These are phyloP conservation scores for Monosporozyma siamensis DNA, from an alignment of 805 yeast species.

Conservation along the genomic window DNA sequence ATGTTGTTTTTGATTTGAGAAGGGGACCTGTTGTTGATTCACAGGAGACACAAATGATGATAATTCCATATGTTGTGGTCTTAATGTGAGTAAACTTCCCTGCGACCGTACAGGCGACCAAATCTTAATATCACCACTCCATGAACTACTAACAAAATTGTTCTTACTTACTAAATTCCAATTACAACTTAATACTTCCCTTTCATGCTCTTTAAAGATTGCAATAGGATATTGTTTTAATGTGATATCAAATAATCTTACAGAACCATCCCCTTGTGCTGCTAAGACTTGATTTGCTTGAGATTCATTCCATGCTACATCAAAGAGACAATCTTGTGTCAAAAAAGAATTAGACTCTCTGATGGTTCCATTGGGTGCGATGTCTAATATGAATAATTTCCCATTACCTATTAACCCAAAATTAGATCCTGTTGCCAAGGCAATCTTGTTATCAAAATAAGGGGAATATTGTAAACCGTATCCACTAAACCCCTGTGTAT, in stretches of 20 bases:
- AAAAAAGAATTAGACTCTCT: constrained; percentile 52
- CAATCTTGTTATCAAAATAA: constrained; percentile 77
- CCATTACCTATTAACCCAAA: constrained; percentile 95
- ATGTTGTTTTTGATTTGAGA: not conserved
- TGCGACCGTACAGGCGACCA: constrained; percentile 56
- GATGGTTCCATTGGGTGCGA: constrained; percentile 57
- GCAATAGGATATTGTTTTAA: constrained; percentile 61
- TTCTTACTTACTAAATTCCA: constrained; percentile 67
- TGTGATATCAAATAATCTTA: constrained; percentile 70
- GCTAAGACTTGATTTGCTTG: constrained; percentile 80
- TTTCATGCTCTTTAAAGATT: constrained; percentile 66
- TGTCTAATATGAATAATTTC: constrained; percentile 57
- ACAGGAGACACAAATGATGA: constrained; percentile 10
- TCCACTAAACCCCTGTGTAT: constrained; percentile 78
- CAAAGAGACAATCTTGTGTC: constrained; percentile 90
- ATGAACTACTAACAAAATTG: constrained; percentile 66
- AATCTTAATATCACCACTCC: constrained; percentile 85
- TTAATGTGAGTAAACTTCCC: constrained; percentile 49
- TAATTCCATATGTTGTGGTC: constrained; percentile 27
- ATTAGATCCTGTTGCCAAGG: constrained; percentile 86
- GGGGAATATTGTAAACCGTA: constrained; percentile 87
- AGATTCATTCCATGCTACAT: constrained; percentile 79
- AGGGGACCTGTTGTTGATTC: not conserved
- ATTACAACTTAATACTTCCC: constrained; percentile 63
- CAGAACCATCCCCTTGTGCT: constrained; percentile 85